Percentiles rank a stretch among this genome's conserved stretches.
Conservation (phyloP, 176 grass and related monocot species). For the Oryza brachyantha region DNA sequence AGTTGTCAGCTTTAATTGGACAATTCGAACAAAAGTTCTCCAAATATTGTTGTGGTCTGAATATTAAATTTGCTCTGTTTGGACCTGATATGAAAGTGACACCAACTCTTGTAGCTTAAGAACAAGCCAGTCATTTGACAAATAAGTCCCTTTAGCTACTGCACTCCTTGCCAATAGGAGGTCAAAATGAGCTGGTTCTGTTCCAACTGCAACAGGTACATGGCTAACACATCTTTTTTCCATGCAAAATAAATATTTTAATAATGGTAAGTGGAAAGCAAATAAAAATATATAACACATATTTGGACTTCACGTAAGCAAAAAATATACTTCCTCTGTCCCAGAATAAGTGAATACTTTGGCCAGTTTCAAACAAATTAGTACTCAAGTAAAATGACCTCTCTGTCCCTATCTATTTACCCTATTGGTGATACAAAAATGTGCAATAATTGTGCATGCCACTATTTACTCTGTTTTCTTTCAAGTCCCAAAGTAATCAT, state of each 20-base stretch:
- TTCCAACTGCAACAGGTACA: conserved; percentile 91
- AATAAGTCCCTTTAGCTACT: conserved; percentile 38
- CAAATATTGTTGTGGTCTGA: conserved; percentile 5
- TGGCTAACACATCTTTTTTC: conserved; percentile 80
- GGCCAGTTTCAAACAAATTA: too few relatives aligned
- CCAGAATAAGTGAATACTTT: too few relatives aligned
- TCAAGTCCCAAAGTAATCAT: too few relatives aligned
- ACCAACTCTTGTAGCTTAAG: conserved; percentile 93
- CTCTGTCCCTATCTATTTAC: too few relatives aligned
- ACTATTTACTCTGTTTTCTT: too few relatives aligned
- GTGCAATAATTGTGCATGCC: too few relatives aligned
- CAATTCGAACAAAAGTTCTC: conserved; percentile 20
- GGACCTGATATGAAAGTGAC: conserved; percentile 93
- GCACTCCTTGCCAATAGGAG: conserved; percentile 64
- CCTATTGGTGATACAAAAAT: too few relatives aligned
- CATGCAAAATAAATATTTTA: conserved; percentile 24
- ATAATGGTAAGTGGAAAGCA: conserved; percentile 7
- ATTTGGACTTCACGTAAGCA: conserved; percentile 13
- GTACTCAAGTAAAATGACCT: too few relatives aligned
- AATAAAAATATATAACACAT: conserved; percentile 18
- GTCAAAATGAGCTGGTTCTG: conserved; percentile 92
- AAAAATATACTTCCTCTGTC: too few relatives aligned
- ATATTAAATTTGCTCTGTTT: conserved; percentile 23
- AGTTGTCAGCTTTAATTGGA: conserved; percentile 14
- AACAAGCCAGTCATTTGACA: conserved; percentile 77